A percentile compares a stretch with the other conserved stretches of the same genome.
Evolutionary conservation across 108 stramenopile genomes (phyloP).

Genomic region (Cyclotella atomus): DNA sequence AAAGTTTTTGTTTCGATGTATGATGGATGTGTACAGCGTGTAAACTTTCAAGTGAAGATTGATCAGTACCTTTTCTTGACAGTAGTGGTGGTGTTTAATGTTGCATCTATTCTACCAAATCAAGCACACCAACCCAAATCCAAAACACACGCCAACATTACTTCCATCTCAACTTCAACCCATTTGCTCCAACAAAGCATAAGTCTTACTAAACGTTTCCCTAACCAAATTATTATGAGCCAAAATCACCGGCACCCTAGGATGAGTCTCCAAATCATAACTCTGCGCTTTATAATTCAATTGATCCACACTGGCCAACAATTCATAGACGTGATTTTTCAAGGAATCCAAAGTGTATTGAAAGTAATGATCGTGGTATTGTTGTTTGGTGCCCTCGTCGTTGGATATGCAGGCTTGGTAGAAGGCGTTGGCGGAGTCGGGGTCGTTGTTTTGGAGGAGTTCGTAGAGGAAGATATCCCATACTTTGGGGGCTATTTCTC

Average conservation of each 20-base stretch:
- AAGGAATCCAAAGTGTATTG: conserved; percentile 31
- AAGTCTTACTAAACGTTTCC: conserved; percentile 41
- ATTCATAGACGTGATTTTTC: conserved; percentile 32
- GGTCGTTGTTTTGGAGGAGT: conserved; percentile 40
- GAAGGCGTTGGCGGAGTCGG: conserved; percentile 25
- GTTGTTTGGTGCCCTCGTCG: conserved; percentile 33
- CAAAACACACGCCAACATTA: too few relatives aligned
- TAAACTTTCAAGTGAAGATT: too few relatives aligned
- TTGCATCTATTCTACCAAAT: too few relatives aligned
- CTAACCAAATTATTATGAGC: conserved; percentile 45
- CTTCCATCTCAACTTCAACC: too few relatives aligned
- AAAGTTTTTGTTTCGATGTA: too few relatives aligned
- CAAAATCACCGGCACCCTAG: conserved; percentile 44
- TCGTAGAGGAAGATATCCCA: conserved; percentile 50
- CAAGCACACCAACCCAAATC: too few relatives aligned
- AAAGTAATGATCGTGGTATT: conserved; percentile 36
- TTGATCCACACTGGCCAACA: conserved; percentile 24
- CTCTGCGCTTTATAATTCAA: conserved; percentile 23
- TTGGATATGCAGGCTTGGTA: conserved; percentile 30
- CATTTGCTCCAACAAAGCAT: conserved; percentile 32
- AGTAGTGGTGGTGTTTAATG: too few relatives aligned
- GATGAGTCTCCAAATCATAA: conserved; percentile 45
- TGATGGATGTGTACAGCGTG: too few relatives aligned
- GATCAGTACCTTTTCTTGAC: too few relatives aligned
- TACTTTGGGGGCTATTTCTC: conserved; percentile 46